phyloP scores from a whole-genome alignment of 495 filamentous ascomycete species.

The Trypethelium eluteriae region DNA sequence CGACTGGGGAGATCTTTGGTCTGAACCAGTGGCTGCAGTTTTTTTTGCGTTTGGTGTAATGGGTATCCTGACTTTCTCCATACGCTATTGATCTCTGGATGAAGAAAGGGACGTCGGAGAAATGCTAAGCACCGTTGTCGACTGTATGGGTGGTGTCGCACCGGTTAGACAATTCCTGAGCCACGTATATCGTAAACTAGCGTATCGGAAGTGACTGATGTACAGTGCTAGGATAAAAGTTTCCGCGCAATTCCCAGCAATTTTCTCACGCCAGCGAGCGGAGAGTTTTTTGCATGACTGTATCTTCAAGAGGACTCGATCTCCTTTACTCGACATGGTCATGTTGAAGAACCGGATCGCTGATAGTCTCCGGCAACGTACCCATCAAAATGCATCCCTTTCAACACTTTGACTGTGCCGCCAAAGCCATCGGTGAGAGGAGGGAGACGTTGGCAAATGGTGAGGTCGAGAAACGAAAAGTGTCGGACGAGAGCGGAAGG shows the following conservation, averaged over 20 bases:
- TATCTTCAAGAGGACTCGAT: constrained; percentile 31
- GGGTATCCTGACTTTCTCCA: constrained; percentile 37
- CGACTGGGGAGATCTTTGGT: constrained; percentile 28
- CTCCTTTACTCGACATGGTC: constrained; percentile 36
- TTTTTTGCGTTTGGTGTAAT: constrained; percentile 45
- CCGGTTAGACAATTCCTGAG: constrained; percentile 23
- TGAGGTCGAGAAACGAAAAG: not conserved
- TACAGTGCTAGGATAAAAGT: too few relatives aligned
- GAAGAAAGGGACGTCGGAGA: constrained; percentile 34
- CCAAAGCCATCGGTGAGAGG: not conserved
- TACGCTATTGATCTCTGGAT: constrained; percentile 37
- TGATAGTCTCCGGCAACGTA: not conserved
- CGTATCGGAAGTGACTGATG: too few relatives aligned
- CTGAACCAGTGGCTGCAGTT: constrained; percentile 39
- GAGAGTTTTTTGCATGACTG: not conserved
- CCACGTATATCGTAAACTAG: too few relatives aligned
- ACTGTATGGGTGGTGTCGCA: constrained; percentile 27
- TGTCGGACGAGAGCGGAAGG: not conserved
- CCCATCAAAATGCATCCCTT: not conserved
- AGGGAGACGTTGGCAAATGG: not conserved
- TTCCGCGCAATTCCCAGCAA: too few relatives aligned
- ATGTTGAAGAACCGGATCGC: constrained; percentile 27
- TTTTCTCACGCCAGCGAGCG: too few relatives aligned
- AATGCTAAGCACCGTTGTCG: constrained; percentile 32
- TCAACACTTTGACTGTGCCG: not conserved